These are phyloP conservation scores for Chloroidium sp. DNA, from an alignment of 163 green algal genomes.

Conservation along the genomic window DNA sequence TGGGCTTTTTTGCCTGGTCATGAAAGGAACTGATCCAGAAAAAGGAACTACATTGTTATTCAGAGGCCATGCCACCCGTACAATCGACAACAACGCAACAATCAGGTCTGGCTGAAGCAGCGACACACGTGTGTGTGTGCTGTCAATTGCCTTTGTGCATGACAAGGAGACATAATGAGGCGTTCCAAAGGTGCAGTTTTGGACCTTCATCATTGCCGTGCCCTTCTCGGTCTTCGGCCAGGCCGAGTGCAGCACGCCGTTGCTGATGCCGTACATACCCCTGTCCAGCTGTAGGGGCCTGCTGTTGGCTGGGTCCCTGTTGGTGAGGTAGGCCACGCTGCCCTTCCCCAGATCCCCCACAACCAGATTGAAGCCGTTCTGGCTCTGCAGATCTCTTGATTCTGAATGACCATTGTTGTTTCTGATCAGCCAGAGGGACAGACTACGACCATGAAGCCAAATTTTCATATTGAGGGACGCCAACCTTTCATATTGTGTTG, in stretches of 20 bases:
- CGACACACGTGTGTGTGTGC: too few species aligned
- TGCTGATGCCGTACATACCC: conserved; percentile 25
- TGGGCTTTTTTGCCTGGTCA: too few species aligned
- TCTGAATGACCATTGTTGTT: too few species aligned
- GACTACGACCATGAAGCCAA: too few species aligned
- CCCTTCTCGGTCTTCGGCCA: conserved; percentile 16
- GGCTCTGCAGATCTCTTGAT: conserved; percentile 7
- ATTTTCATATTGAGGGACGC: background rate
- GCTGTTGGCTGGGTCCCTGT: conserved; percentile 2
- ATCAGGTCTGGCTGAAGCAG: too few species aligned
- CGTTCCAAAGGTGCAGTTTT: background rate
- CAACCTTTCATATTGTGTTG: background rate
- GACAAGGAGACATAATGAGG: too few species aligned
- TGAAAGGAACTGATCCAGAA: too few species aligned
- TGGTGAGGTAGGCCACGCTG: conserved; percentile 23
- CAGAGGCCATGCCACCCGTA: too few species aligned
- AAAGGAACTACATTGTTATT: too few species aligned
- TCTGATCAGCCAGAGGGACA: too few species aligned
- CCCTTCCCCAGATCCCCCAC: conserved; percentile 19
- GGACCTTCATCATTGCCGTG: background rate
- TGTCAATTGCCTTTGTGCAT: too few species aligned
- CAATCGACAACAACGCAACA: too few species aligned
- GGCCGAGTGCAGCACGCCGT: conserved; percentile 13
- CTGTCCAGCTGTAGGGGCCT: background rate
- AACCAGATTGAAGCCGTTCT: conserved; percentile 38